Conservation (phyloP, 2,329 filamentous ascomycete species). For the Fusarium keratoplasticum region DNA sequence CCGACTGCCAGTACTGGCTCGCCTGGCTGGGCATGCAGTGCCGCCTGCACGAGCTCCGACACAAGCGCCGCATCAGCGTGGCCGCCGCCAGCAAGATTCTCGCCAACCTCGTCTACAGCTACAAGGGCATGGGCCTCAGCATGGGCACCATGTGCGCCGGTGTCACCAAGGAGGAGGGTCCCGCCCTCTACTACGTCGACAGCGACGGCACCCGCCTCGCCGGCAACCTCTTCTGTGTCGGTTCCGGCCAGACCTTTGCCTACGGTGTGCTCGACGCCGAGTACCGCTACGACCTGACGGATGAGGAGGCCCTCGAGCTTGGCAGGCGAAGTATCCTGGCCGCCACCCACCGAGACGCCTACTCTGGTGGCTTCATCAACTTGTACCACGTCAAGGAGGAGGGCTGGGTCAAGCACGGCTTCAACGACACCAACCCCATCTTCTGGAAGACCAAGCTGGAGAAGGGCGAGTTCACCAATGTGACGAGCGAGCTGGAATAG, state of each 20-base stretch:
- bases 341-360: constrained; percentile 97
- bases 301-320: constrained; percentile 90
- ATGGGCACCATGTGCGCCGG: constrained; percentile 99
- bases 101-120: constrained; percentile 96
- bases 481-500: constrained; percentile 80
- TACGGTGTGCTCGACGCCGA: constrained; percentile 98
- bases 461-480: constrained; percentile 98
- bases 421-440: constrained; percentile 97
- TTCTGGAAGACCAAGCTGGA: constrained; percentile 99
- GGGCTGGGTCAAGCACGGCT: constrained; percentile 98
- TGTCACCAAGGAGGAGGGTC: constrained; percentile 94
- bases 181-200: constrained; percentile 99
- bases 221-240: constrained; percentile 98
- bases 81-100: constrained; percentile 98
- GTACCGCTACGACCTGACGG: constrained; percentile 89
- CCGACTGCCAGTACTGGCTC: constrained; percentile 99
- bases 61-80: constrained; percentile 98
- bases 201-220: constrained; percentile 88
- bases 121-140: constrained; percentile 98
- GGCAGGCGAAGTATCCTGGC: constrained; percentile 93
- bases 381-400: constrained; percentile 99
- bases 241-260: constrained; percentile 97
- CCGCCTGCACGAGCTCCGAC: constrained; percentile 97
- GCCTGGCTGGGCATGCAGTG: constrained; percentile 99
- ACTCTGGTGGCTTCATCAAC: constrained; percentile 98